phyloP scores from a whole-genome alignment of 495 filamentous ascomycete species.

The Penicillium desertorum region DNA sequence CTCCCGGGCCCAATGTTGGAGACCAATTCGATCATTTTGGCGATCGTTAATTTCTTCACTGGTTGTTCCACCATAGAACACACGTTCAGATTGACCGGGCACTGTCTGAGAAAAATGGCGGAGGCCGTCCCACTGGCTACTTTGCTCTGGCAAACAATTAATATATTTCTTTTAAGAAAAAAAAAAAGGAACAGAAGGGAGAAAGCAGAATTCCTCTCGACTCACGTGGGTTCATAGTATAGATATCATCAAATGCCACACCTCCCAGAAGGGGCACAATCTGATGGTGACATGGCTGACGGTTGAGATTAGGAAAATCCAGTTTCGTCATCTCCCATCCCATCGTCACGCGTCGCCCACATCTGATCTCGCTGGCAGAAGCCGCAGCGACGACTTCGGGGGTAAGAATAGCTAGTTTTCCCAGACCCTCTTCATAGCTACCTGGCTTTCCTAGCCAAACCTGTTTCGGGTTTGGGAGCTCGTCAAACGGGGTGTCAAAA shows the following conservation, averaged over 20 bases:
- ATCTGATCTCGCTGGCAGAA: conserved; percentile 38
- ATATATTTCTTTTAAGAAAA: background rate
- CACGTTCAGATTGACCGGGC: conserved; percentile 32
- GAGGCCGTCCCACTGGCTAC: conserved; percentile 73
- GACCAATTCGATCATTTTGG: conserved; percentile 49
- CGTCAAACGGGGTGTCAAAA: conserved; percentile 38
- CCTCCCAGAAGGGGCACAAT: conserved; percentile 44
- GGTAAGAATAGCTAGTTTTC: conserved; percentile 43
- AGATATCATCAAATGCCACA: conserved; percentile 60
- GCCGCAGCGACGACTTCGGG: conserved; percentile 43
- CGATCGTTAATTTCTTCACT: conserved; percentile 49
- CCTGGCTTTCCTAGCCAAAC: conserved; percentile 46
- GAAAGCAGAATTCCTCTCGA: background rate
- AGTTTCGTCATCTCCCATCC: conserved; percentile 49
- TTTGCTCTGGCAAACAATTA: conserved; percentile 43
- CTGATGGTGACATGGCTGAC: conserved; percentile 40
- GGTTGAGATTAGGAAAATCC: conserved; percentile 45
- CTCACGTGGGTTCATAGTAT: conserved; percentile 63
- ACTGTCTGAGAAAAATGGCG: conserved; percentile 49
- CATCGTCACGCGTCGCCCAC: conserved; percentile 41
- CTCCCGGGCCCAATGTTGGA: conserved; percentile 46
- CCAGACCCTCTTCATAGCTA: conserved; percentile 44
- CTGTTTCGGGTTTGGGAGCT: conserved; percentile 44
- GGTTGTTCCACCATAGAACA: conserved; percentile 54
- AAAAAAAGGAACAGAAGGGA: background rate